These are phyloP conservation scores for Populus hybrid DNA, from an alignment of 441 rosid species.

Conservation along the genomic window DNA sequence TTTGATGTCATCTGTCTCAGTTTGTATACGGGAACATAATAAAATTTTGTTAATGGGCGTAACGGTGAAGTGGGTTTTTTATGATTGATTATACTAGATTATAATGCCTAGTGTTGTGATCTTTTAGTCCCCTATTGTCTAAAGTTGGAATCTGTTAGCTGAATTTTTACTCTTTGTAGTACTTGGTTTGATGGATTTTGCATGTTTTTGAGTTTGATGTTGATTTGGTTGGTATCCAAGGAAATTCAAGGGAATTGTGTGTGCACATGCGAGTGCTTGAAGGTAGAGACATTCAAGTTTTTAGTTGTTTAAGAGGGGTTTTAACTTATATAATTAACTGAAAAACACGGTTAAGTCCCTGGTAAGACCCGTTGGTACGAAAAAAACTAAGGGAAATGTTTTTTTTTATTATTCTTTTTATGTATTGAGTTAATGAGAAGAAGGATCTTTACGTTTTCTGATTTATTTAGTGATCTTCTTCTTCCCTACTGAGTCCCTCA, in stretches of 20 bases:
- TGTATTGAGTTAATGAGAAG: not conserved
- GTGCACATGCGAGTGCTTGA: not conserved
- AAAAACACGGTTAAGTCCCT: not conserved
- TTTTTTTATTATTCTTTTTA: not conserved
- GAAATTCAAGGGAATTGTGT: not conserved
- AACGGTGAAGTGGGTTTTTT: slow-evolving; percentile 9
- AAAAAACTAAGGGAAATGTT: not conserved
- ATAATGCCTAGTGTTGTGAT: not conserved
- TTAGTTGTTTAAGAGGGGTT: not conserved
- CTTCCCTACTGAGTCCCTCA: not conserved
- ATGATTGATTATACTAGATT: not conserved
- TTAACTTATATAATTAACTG: not conserved
- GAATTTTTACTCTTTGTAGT: not conserved
- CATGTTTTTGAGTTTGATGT: not conserved
- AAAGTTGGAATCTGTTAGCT: not conserved
- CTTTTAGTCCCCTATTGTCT: not conserved
- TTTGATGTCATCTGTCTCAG: not conserved
- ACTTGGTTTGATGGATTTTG: not conserved
- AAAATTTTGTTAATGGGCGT: not conserved
- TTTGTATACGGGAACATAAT: not conserved
- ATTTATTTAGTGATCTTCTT: not conserved
- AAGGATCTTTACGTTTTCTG: not conserved
- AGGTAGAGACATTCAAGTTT: not conserved
- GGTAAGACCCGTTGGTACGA: not conserved
- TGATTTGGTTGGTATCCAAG: not conserved